These are phyloP conservation scores for Desmodesmus armatus DNA, from an alignment of 139 green algal genomes.

Conservation along the genomic window DNA sequence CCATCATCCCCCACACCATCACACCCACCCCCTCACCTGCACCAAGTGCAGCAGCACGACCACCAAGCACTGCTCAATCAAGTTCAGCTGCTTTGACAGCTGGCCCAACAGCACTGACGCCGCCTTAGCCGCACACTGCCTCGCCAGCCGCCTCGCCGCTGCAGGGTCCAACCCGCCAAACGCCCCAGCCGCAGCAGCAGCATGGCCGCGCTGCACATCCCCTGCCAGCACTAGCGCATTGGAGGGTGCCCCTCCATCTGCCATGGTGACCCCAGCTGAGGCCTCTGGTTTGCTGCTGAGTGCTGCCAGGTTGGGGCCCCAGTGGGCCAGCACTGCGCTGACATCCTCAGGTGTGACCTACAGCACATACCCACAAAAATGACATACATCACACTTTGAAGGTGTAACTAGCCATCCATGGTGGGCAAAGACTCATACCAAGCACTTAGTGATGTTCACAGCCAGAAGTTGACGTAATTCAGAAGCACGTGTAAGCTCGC, in stretches of 20 bases:
- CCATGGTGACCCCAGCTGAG: too few species aligned
- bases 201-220: background rate
- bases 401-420: too few species aligned
- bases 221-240: conserved; percentile 20
- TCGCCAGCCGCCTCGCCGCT: conserved; percentile 27
- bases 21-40: conserved; percentile 42
- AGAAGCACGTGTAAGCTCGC: too few species aligned
- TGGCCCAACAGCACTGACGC: conserved; percentile 33
- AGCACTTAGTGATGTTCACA: too few species aligned
- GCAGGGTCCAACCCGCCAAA: conserved; percentile 25
- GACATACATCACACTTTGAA: too few species aligned
- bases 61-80: conserved; percentile 66
- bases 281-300: background rate
- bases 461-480: too few species aligned
- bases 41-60: conserved; percentile 64
- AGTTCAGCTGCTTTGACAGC: conserved; percentile 53
- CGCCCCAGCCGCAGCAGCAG: conserved; percentile 35
- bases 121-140: conserved; percentile 29
- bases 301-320: conserved; percentile 25
- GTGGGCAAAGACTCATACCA: too few species aligned
- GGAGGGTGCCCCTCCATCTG: too few species aligned
- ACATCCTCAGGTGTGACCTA: too few species aligned
- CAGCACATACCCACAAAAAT: too few species aligned
- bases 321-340: conserved; percentile 41
- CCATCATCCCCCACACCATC: background rate